Base-by-base conservation (phyloP, 345 rosid genomes). In the Arabis hirsuta region DNA sequence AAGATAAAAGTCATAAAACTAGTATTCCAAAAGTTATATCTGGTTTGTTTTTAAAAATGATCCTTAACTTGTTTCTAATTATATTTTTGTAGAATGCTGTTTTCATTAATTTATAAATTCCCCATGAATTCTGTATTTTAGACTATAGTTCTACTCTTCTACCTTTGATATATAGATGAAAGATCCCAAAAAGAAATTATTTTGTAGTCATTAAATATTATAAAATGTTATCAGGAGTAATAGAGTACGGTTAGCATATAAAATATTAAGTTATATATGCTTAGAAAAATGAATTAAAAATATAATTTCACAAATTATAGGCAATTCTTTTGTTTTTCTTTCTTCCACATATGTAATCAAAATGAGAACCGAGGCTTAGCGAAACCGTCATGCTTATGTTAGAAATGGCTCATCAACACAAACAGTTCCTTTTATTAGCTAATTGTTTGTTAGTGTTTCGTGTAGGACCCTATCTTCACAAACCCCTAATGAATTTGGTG, bases 341-440 rank as follows among this genome's bases (percentile, higher is more conserved):
- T 27, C 13, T 29, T 51, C 55, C 19, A 59, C 27, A 61, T 32
- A 48, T 36, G 10, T 36, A 29, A 20, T 48, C 0, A 26, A 27
- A 42, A 13, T 11, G 6, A 27, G 31, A 72, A 54, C 29, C 44
- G n/a, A 67, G 43, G 27, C 55, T 46, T 55, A 47, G 56, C 9
- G n/a, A 76, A 69, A 47, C 71, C 76, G 80, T 76, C 80, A 76
- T 65, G 80, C 80, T 76, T 76, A 76, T 70, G 80, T 32, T 64
- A 70, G 62, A 57, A 65, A 27, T 34, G 69, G 73, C 78, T 74
- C 78, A 74, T 74, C 78, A 74, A 57, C 26, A 50, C 61, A 46
- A 65, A 52, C 19, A 31, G 24, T 20, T 7, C 22, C 27, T 14
- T 43, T 60, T 44, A 48, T 51, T 58, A 42, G 62, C 55, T 58